A percentile compares a stretch with the other conserved stretches of the same genome.
Evolutionary conservation across 495 filamentous ascomycete genomes (phyloP).

Genomic region (Trichoderma erinaceum): DNA sequence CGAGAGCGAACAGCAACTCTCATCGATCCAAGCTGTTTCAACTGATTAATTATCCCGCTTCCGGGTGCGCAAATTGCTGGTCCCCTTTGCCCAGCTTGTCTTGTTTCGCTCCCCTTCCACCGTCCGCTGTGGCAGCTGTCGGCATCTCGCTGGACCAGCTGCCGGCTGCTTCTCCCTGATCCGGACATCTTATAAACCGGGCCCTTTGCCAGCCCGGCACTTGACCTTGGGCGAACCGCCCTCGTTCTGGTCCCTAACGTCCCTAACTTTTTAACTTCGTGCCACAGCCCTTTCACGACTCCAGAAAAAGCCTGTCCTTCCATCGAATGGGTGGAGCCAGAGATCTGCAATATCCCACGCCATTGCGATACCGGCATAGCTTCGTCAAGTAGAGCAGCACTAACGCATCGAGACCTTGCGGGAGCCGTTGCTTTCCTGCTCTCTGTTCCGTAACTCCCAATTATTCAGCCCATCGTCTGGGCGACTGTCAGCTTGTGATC

Average conservation of each 20-base stretch:
- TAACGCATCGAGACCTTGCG: conserved; percentile 6
- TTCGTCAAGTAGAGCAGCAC: conserved; percentile 13
- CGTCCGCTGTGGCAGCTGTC: background rate
- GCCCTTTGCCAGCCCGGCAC: conserved; percentile 5
- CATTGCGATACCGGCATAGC: conserved; percentile 14
- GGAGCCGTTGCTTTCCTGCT: conserved; percentile 2
- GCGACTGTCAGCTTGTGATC: background rate
- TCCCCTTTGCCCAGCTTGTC: background rate
- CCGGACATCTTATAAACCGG: background rate
- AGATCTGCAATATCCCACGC: conserved; percentile 13
- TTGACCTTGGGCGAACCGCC: background rate
- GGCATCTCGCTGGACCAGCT: background rate
- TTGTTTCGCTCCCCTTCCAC: background rate
- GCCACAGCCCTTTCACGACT: background rate
- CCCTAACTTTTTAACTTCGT: background rate
- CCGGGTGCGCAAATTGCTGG: background rate
- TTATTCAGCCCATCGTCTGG: background rate
- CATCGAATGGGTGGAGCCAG: conserved; percentile 12
- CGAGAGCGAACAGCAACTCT: background rate
- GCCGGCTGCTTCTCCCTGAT: background rate
- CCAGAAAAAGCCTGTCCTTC: background rate
- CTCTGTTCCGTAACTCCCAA: background rate
- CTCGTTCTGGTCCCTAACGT: background rate
- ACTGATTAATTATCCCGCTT: background rate
- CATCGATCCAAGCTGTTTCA: background rate